Evolutionary conservation across 2,329 filamentous ascomycete species (phyloP).

Genomic region (Talaromyces rugulosus): DNA sequence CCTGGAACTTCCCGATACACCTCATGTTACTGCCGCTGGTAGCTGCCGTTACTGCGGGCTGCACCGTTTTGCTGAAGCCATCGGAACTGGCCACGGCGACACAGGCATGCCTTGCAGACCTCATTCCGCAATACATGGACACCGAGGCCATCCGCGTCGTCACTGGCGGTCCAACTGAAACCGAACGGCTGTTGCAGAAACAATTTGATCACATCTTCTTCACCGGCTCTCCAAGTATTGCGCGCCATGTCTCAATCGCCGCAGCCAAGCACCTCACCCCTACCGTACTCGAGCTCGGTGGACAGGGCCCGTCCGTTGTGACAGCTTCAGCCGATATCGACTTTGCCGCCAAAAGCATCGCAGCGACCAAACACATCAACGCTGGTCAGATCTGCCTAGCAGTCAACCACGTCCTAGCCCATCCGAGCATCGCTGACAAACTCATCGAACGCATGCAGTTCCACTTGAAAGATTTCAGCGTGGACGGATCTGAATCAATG

Average conservation of each 20-base stretch:
- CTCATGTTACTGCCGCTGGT: conserved; percentile 37
- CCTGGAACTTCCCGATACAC: conserved; percentile 46
- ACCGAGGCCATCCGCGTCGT: conserved; percentile 31
- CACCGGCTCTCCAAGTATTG: conserved; percentile 40
- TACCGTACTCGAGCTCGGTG: conserved; percentile 43
- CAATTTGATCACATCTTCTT: conserved; percentile 46
- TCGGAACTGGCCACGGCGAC: conserved; percentile 35
- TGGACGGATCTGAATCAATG: conserved; percentile 21
- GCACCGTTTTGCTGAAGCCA: conserved; percentile 42
- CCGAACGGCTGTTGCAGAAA: conserved; percentile 31
- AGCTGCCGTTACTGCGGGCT: conserved; percentile 43
- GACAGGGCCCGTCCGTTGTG: conserved; percentile 44
- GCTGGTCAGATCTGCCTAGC: conserved; percentile 41
- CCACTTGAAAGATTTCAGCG: conserved; percentile 31
- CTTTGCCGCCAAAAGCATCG: conserved; percentile 41
- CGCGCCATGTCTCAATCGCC: conserved; percentile 33
- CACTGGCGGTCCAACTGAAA: conserved; percentile 37
- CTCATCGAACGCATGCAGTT: conserved; percentile 32
- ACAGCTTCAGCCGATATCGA: conserved; percentile 39
- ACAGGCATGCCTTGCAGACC: conserved; percentile 35
- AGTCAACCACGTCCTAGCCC: conserved; percentile 43
- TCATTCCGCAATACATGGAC: conserved; percentile 44
- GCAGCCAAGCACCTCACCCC: conserved; percentile 46
- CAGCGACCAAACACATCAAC: conserved; percentile 41
- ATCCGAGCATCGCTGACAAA: conserved; percentile 35